phyloP scores from a whole-genome alignment of 441 rosid genomes.

The Mallotus japonicus region DNA sequence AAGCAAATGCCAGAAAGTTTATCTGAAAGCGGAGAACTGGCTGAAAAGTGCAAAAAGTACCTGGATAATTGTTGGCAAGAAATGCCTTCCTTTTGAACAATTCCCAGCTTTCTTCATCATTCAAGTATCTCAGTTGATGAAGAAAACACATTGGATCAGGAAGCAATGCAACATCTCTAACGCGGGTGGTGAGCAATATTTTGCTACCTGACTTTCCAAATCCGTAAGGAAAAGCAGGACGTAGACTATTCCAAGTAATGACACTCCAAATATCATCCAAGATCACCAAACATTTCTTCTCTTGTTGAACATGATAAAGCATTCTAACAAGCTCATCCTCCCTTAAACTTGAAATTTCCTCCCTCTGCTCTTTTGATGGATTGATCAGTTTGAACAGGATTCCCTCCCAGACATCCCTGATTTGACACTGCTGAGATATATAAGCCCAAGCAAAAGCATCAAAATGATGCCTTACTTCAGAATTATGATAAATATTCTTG shows the following conservation, averaged over 20 bases:
- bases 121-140: slow-evolving; percentile 19
- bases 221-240: slow-evolving; percentile 22
- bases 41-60: slow-evolving; percentile 9
- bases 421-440: slow-evolving; percentile 25
- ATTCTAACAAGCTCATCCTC: slow-evolving; percentile 24
- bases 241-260: slow-evolving; percentile 18
- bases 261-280: slow-evolving; percentile 29
- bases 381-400: slow-evolving; percentile 20
- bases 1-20: neutral
- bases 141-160: slow-evolving; percentile 12
- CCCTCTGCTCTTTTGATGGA: slow-evolving; percentile 21
- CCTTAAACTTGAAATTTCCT: slow-evolving; percentile 15
- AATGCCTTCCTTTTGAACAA: slow-evolving; percentile 35
- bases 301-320: slow-evolving; percentile 26
- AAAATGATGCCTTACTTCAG: slow-evolving; percentile 15
- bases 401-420: slow-evolving; percentile 28
- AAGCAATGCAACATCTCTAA: slow-evolving; percentile 23
- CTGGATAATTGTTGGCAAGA: slow-evolving; percentile 20
- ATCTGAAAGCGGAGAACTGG: neutral
- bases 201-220: slow-evolving; percentile 12
- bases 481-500: slow-evolving; percentile 21
- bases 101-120: slow-evolving; percentile 31
- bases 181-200: slow-evolving; percentile 24
- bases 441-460: slow-evolving; percentile 27
- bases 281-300: slow-evolving; percentile 28